Evolutionary conservation across 2,329 filamentous ascomycete genomes (phyloP), one percentile per base, ranked within the genome.

Genomic region (Talaromyces sp.): DNA sequence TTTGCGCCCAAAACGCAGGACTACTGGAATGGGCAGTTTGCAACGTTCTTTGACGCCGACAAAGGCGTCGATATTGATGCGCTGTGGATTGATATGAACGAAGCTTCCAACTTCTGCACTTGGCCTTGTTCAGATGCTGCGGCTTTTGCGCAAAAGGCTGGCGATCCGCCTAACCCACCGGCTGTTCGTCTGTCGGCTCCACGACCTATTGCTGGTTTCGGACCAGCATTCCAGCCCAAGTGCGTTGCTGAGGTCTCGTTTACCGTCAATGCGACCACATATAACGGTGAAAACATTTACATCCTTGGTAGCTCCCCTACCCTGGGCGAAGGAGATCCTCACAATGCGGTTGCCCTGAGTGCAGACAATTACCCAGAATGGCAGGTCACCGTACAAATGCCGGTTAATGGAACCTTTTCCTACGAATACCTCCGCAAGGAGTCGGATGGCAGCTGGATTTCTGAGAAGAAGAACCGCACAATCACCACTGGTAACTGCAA

Each of bases 1-100:
- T 92, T 92, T 70, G 78, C 86, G 19, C 80, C 82, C 8, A 85
- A 85, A 57, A 84, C 85, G 1, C 81, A 86, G 55, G 69, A 75
- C 1, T 95, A 86, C 73, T 93, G 90, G 90, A 86, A 85, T 65
- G 79, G 81, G 4, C 84, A 93, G 70, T 88, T 93, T 66, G 73
- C 70, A 0, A 72, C 70, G 1, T 91, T 91, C 77, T 92, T 93
- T 75, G 73, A 82, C 63, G 74, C 82, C 0, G 78, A 85, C 0
- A 81, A 76, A 1, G 90, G 90, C 32, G 81, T 93, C 17, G 85
- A 93, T 65, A 88, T 93, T 55, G 90, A 93, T 64, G 90, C 84
- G 1, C 78, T 93, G 1, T 93, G 89, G 88, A 90, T 91, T 65
- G 89, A 91, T 67, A 85, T 89, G 83, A 86, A 86, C 62, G 84